Evolutionary conservation across 139 green algal genomes (phyloP), one percentile per base, ranked within the genome.

Genomic region (Tetradesmus lagerheimii): DNA sequence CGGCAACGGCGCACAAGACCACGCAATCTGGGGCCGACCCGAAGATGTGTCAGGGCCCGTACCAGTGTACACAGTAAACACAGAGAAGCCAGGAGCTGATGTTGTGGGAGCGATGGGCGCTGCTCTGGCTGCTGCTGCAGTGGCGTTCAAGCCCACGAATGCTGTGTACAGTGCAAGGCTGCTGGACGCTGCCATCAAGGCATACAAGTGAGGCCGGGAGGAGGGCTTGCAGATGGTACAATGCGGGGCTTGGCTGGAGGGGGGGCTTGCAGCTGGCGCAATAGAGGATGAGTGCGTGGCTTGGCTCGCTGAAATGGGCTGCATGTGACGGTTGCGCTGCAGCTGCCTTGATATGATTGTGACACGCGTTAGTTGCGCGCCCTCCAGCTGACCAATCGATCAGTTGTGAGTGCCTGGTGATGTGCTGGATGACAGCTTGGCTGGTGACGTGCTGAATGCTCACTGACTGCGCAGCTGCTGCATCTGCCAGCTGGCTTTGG

Each of bases 81-180:
- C 34, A 9, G 80, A 86, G 37, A 38, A 79, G 20, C 86, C 86
- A 20, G 90, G 90, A 20, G 88, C 85, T 38, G 90, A 93, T 57
- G 83, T 89, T 11, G 85, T 87, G 1, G 87, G 74, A n/a, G 84
- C 87, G 8, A 90, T 90, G 79, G 82, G 85, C 27, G 90, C 90
- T n/a, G 80, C 90, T 1, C 87, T 93, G 38, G 85, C 78, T 62
- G 43, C 90, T 53, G 86, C 85, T 23, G 53, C 80, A 11, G 64
- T 89, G 31, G 90, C 39, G 20, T 89, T 93, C 45, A 89, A 89
- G 85, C 20, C 27, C 15, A 47, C 39, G 34, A 37, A 91, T 27
- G n/a, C 75, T 14, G 67, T 81, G 16, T 91, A 91, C 79, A 77
- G 66, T 57, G 50, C 47, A 11, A 23, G 76, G 47, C 83, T 90